Conservation (phyloP, 2,329 filamentous ascomycete species). For the Leptographium procerum region DNA sequence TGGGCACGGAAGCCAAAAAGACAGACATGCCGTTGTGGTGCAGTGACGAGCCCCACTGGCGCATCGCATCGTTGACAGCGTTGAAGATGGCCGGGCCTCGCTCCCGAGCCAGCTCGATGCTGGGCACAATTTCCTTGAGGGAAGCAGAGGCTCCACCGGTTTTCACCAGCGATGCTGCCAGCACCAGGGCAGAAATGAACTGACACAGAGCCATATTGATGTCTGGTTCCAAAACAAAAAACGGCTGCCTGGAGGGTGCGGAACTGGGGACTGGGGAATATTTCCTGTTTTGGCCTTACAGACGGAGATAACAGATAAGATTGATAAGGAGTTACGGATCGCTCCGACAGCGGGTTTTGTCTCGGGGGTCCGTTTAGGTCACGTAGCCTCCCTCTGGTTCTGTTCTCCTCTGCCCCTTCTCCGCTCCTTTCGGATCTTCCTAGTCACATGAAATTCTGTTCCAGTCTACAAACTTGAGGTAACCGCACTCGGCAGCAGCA, state of each 20-base stretch:
- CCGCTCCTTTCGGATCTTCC: too few species aligned
- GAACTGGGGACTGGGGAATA: too few species aligned
- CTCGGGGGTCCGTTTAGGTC: too few species aligned
- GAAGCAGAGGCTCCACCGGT: too few species aligned
- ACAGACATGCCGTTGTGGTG: slow-evolving; percentile 68
- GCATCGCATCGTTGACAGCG: slow-evolving; percentile 25
- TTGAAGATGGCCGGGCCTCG: slow-evolving; percentile 45
- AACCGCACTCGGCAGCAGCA: not conserved
- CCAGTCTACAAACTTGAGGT: not conserved
- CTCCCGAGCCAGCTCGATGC: slow-evolving; percentile 2
- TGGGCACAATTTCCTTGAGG: too few species aligned
- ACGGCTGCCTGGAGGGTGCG: too few species aligned
- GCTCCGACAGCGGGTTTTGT: not conserved
- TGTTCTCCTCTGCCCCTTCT: too few species aligned
- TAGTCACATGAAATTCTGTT: not conserved
- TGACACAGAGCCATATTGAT: not conserved
- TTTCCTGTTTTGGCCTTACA: too few species aligned
- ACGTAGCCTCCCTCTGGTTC: too few species aligned
- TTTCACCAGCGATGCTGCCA: not conserved
- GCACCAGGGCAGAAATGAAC: not conserved
- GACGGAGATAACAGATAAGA: slow-evolving; percentile 20
- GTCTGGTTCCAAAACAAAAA: not conserved
- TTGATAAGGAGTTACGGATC: not conserved
- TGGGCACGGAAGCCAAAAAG: slow-evolving; percentile 54
- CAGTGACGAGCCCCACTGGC: slow-evolving; percentile 61